Evolutionary conservation across 768 basidiomycete species (phyloP).

Genomic region (Hericium rajendrae): DNA sequence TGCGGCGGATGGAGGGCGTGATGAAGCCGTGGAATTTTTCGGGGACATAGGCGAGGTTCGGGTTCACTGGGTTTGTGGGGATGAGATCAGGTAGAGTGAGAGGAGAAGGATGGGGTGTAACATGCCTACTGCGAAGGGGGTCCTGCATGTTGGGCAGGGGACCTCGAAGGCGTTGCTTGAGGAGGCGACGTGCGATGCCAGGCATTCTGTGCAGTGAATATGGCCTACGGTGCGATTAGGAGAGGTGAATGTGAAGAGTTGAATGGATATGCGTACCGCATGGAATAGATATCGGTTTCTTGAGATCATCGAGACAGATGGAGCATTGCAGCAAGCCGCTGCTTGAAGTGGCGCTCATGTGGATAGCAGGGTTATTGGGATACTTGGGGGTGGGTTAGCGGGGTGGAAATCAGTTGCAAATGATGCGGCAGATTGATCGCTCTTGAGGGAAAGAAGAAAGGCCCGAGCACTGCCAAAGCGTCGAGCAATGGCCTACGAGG

Average conservation of each 20-base stretch:
- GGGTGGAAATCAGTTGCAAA: background rate
- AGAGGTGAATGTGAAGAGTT: background rate
- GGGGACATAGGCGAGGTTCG: slow-evolving; percentile 4
- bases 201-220: slow-evolving; percentile 4
- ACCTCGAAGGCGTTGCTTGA: background rate
- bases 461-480: too few relatives aligned
- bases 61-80: background rate
- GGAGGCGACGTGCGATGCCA: background rate
- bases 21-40: slow-evolving; percentile 7
- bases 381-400: background rate
- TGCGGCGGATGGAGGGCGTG: slow-evolving; percentile 6
- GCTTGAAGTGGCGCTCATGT: too few relatives aligned
- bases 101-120: background rate
- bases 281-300: slow-evolving; percentile 4
- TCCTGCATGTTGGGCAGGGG: slow-evolving; percentile 9
- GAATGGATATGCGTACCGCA: slow-evolving; percentile 5
- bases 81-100: background rate
- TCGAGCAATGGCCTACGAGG: too few relatives aligned
- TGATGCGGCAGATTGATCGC: background rate
- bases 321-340: slow-evolving; percentile 3
- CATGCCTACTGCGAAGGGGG: slow-evolving; percentile 6
- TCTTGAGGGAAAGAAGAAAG: too few relatives aligned
- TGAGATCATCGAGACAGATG: slow-evolving; percentile 8
- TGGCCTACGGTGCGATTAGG: slow-evolving; percentile 1
- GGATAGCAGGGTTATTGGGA: too few relatives aligned